Evolutionary conservation across 1,284 basidiomycete genomes (phyloP).

Genomic region (Coniophora puteana): DNA sequence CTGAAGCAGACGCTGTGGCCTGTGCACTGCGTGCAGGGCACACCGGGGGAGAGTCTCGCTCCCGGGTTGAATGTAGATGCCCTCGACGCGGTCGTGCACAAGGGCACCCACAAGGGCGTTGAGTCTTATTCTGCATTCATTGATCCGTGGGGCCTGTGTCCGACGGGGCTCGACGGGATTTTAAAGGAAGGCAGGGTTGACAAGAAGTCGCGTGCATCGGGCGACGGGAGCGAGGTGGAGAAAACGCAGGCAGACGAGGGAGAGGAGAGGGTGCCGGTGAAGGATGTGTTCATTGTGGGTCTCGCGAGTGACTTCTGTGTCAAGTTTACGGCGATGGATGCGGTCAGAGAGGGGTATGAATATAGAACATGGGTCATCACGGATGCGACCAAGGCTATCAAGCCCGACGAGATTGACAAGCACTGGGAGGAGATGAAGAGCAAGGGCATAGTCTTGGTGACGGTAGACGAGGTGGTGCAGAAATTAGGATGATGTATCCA

Average conservation of each 20-base stretch:
- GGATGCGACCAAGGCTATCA: constrained; percentile 39
- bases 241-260: too few species aligned
- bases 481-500: too few species aligned
- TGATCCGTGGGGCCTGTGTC: constrained; percentile 40
- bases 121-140: constrained; percentile 53
- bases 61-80: constrained; percentile 32
- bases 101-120: constrained; percentile 40
- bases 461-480: constrained; percentile 19
- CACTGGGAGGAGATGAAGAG: constrained; percentile 36
- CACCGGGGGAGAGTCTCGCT: constrained; percentile 40
- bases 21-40: constrained; percentile 43
- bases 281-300: constrained; percentile 45
- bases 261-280: too few species aligned
- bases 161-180: constrained; percentile 34
- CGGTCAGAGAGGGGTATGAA: constrained; percentile 30
- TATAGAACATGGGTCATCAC: constrained; percentile 46
- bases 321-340: constrained; percentile 43
- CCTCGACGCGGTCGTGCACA: constrained; percentile 39
- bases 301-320: constrained; percentile 54
- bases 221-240: too few species aligned
- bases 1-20: constrained; percentile 49
- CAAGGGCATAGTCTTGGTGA: constrained; percentile 26
- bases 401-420: constrained; percentile 20
- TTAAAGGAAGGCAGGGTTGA: too few species aligned
- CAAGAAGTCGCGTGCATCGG: constrained; percentile 30